Conservation (phyloP, 2,329 filamentous ascomycete genomes). For the Aspergillus calidoustus region DNA sequence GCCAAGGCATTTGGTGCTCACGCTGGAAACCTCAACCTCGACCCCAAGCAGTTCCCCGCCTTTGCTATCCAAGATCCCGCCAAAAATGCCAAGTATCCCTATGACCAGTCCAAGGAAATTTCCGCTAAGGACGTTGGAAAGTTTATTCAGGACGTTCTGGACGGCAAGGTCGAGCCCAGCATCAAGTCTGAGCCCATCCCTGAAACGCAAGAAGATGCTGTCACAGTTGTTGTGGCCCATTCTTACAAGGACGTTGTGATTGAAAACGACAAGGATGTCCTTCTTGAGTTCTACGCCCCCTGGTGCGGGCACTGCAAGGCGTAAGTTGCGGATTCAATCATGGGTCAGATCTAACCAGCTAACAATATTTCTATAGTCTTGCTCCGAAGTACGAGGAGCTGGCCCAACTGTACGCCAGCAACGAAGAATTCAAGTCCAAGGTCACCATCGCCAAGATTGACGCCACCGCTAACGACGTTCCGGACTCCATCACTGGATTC, state of each 20-base stretch:
- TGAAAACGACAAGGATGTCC: constrained; percentile 93
- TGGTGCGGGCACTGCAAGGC: constrained; percentile 75
- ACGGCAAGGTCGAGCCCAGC: constrained; percentile 89
- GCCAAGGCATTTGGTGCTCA: constrained; percentile 93
- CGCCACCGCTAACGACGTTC: constrained; percentile 93
- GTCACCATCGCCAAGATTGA: constrained; percentile 86
- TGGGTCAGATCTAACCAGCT: neutral
- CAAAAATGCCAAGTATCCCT: constrained; percentile 98
- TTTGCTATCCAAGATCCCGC: constrained; percentile 95
- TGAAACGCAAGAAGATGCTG: constrained; percentile 87
- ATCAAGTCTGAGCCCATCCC: constrained; percentile 98
- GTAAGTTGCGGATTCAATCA: constrained; percentile 41
- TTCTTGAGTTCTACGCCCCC: constrained; percentile 97
- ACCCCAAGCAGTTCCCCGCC: constrained; percentile 90
- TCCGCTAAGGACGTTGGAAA: constrained; percentile 72
- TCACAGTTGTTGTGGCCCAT: constrained; percentile 88
- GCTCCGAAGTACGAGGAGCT: constrained; percentile 72
- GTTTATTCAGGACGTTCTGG: constrained; percentile 84
- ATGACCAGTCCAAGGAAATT: constrained; percentile 80
- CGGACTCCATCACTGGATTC: constrained; percentile 96
- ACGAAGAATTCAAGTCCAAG: constrained; percentile 58
- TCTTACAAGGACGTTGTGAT: constrained; percentile 91
- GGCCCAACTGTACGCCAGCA: constrained; percentile 58
- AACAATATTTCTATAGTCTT: constrained; percentile 46
- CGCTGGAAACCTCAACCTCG: constrained; percentile 95